Conservation (phyloP, 2,329 filamentous ascomycete genomes). For the Coleophoma cylindrospora region DNA sequence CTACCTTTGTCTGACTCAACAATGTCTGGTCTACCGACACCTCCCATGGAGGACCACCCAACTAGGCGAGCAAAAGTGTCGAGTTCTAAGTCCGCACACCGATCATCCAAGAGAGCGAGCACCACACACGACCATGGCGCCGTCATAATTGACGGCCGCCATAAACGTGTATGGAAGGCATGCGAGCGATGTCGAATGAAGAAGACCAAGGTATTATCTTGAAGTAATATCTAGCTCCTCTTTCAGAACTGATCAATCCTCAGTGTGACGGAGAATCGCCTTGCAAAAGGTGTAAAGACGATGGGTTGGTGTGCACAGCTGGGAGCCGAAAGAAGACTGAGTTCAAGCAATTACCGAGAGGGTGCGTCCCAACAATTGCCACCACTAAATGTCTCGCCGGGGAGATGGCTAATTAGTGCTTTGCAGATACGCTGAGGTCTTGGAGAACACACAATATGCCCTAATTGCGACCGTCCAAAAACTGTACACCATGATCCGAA, state of each 20-base stretch:
- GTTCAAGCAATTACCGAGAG: slow-evolving; percentile 60
- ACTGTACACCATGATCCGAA: slow-evolving; percentile 59
- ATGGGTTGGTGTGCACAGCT: slow-evolving; percentile 58
- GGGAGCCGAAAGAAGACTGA: slow-evolving; percentile 63
- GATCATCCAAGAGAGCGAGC: slow-evolving; percentile 9
- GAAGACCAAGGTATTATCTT: slow-evolving; percentile 55
- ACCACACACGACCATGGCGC: slow-evolving; percentile 33
- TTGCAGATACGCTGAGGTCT: slow-evolving; percentile 54
- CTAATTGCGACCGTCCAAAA: slow-evolving; percentile 62
- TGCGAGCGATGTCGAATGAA: slow-evolving; percentile 65
- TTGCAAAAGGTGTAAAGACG: slow-evolving; percentile 62
- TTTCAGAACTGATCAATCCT: slow-evolving; percentile 3
- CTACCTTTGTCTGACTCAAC: neutral
- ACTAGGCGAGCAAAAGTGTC: slow-evolving; percentile 2
- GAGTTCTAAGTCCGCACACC: slow-evolving; percentile 1
- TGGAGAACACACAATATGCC: slow-evolving; percentile 61
- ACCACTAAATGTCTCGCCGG: too few species aligned
- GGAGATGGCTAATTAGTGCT: neutral
- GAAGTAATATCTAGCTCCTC: slow-evolving; percentile 7
- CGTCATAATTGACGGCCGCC: slow-evolving; percentile 45
- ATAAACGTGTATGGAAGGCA: slow-evolving; percentile 63
- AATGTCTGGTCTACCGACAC: slow-evolving; percentile 6
- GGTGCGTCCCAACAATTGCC: slow-evolving; percentile 34
- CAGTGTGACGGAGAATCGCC: slow-evolving; percentile 63
- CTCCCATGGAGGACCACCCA: slow-evolving; percentile 5